These are phyloP conservation scores for Delitschia confertaspora DNA, from an alignment of 495 filamentous ascomycete species.

Conservation along the genomic window DNA sequence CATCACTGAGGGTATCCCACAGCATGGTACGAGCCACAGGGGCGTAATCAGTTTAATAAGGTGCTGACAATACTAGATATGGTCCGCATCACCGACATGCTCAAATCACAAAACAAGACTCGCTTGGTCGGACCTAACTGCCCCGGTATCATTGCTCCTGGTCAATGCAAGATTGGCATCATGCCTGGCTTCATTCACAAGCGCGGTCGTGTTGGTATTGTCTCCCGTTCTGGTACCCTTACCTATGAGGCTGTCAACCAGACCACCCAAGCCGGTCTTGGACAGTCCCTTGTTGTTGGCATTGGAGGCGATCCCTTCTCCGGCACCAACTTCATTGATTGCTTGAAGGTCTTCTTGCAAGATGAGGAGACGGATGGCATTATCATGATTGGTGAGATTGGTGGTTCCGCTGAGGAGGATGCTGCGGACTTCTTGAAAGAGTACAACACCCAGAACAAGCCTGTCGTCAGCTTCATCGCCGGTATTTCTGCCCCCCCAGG, in stretches of 20 bases:
- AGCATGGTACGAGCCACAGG: slow-evolving; percentile 60
- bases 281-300: slow-evolving; percentile 94
- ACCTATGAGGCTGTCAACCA: slow-evolving; percentile 99
- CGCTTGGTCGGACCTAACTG: slow-evolving; percentile 96
- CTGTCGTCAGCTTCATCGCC: slow-evolving; percentile 95
- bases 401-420: slow-evolving; percentile 94
- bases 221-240: slow-evolving; percentile 94
- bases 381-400: slow-evolving; percentile 99
- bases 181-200: slow-evolving; percentile 99
- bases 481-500: slow-evolving; percentile 95
- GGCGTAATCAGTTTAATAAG: background rate
- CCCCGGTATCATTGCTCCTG: slow-evolving; percentile 92
- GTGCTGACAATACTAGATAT: slow-evolving; percentile 56
- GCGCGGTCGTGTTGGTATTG: slow-evolving; percentile 95
- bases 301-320: slow-evolving; percentile 99
- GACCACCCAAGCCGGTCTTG: slow-evolving; percentile 91
- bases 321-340: slow-evolving; percentile 99
- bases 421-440: slow-evolving; percentile 90
- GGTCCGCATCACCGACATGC: slow-evolving; percentile 96
- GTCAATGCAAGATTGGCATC: slow-evolving; percentile 99
- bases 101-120: slow-evolving; percentile 96
- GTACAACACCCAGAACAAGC: slow-evolving; percentile 88
- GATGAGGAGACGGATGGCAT: slow-evolving; percentile 97
- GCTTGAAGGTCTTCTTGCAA: slow-evolving; percentile 90
- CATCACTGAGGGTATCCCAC: slow-evolving; percentile 97